Base-by-base conservation (phyloP, 176 grass and related monocot species). In the Elymus sibiricus region DNA sequence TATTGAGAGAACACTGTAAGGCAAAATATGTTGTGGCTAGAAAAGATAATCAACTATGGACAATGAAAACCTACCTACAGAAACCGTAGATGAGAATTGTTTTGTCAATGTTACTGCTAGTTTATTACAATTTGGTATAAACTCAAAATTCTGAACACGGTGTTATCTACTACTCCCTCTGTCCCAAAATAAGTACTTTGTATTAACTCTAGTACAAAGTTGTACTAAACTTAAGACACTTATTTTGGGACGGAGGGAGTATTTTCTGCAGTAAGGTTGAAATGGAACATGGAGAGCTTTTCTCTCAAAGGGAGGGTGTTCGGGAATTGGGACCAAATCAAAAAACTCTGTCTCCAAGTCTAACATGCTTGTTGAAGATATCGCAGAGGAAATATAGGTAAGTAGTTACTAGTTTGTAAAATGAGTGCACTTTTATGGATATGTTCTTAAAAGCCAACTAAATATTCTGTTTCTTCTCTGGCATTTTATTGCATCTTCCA, bases 281-380 rank as follows among this genome's bases (percentile, higher is more conserved):
- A 86, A 93, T 77, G 67, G 89, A 97, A 84, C 90, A 94, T 81
- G 95, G 90, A 40, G 78, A 88, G 85, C 90, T 97, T 15, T 97
- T 97, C 70, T 92, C 88, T 44, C 43, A 32, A 94, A 94, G 72
- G 88, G 90, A 69, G 69, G 81, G 51, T 71, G 82, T 44, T 87
- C 88, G 42, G 88, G 61, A 84, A 46, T 93, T 40, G 88, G 90
- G 22, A 90, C 67, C 83, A 94, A 94, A 78, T 74, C 84, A 47
- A 94, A 90, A 77, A 74, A 78, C 78, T 89, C 87, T 76, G 95
- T 76, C 31, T 75, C 93, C 64, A 94, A 92, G 44, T 97, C 94
- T 89, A 86, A 91, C 79, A 97, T 97, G 95, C 82, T 89, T 59
- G 95, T 97, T 49, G 95, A 97, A 93, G 92, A 97, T 89, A 88